These are phyloP conservation scores for Neolentinus lepideus DNA, from an alignment of 1,284 basidiomycete species.

Conservation along the genomic window DNA sequence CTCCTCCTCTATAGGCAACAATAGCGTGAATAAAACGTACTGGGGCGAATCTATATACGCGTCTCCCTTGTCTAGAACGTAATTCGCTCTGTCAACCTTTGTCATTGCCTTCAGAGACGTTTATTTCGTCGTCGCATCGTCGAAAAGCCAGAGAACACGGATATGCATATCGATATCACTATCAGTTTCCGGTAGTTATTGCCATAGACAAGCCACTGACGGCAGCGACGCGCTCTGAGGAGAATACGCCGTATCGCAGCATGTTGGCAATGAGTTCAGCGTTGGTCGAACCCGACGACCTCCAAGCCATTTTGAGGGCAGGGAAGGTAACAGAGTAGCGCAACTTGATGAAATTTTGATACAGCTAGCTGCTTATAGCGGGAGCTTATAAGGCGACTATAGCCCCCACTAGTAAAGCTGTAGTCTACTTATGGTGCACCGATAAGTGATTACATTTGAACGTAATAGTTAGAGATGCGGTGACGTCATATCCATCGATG, in stretches of 20 bases:
- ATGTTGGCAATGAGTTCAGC: slow-evolving; percentile 69
- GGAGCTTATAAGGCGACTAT: too few relatives aligned
- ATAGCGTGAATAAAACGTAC: slow-evolving; percentile 30
- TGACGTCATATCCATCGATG: too few relatives aligned
- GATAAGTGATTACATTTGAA: too few relatives aligned
- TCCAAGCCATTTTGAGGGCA: slow-evolving; percentile 62
- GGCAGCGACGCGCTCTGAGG: slow-evolving; percentile 38
- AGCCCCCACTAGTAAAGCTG: too few relatives aligned
- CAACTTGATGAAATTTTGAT: too few relatives aligned
- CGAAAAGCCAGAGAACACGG: too few relatives aligned
- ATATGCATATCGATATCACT: slow-evolving; percentile 4
- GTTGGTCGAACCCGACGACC: slow-evolving; percentile 64
- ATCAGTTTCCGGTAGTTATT: slow-evolving; percentile 1
- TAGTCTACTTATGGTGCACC: too few relatives aligned
- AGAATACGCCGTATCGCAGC: slow-evolving; percentile 44
- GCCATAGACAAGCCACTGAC: slow-evolving; percentile 22
- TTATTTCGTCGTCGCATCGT: too few relatives aligned
- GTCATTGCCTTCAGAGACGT: slow-evolving; percentile 74
- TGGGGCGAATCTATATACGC: slow-evolving; percentile 82
- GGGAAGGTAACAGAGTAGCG: neutral
- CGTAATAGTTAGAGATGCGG: too few relatives aligned
- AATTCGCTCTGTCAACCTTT: slow-evolving; percentile 68
- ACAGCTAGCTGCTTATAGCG: too few relatives aligned
- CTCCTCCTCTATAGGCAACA: neutral
- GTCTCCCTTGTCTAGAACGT: slow-evolving; percentile 42